Evolutionary conservation across 2,329 filamentous ascomycete genomes (phyloP).

Genomic region (Mycogone perniciosa): DNA sequence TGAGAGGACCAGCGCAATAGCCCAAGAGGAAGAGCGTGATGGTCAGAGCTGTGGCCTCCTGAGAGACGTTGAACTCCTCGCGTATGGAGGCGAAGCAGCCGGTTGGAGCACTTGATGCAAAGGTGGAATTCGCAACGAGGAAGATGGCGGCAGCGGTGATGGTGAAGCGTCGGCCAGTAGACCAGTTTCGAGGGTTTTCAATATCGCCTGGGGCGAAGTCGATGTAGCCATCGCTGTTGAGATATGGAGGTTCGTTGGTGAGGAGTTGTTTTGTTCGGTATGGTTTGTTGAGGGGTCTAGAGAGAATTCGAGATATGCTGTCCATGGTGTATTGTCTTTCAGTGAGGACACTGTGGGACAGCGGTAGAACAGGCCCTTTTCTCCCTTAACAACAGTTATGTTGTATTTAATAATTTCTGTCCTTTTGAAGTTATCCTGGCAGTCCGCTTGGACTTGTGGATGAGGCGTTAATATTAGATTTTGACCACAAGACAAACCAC

Average conservation of each 20-base stretch:
- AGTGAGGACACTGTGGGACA: too few species aligned
- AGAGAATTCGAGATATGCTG: constrained; percentile 34
- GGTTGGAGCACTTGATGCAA: constrained; percentile 34
- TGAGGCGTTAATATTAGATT: too few species aligned
- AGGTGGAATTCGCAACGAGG: constrained; percentile 50
- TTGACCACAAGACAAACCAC: too few species aligned
- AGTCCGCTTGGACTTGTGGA: too few species aligned
- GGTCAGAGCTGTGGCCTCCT: constrained; percentile 41
- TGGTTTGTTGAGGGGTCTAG: constrained; percentile 46
- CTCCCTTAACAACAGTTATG: too few species aligned
- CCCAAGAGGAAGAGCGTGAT: constrained; percentile 49
- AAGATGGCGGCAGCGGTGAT: constrained; percentile 37
- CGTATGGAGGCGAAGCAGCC: constrained; percentile 27
- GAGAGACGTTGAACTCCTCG: constrained; percentile 38
- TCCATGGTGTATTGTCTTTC: background rate
- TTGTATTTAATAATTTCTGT: too few species aligned
- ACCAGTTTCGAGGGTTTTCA: constrained; percentile 46
- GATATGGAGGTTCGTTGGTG: constrained; percentile 27
- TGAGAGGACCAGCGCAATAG: constrained; percentile 52
- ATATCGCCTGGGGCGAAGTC: constrained; percentile 46
- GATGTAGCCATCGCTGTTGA: constrained; percentile 45
- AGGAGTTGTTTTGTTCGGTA: constrained; percentile 35
- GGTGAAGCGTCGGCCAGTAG: constrained; percentile 29
- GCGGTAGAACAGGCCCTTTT: too few species aligned
- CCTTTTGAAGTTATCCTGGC: too few species aligned